Percentiles rank a stretch among this genome's conserved stretches.
Conservation (phyloP, 768 basidiomycete species). For the Termitomyces sp. region DNA sequence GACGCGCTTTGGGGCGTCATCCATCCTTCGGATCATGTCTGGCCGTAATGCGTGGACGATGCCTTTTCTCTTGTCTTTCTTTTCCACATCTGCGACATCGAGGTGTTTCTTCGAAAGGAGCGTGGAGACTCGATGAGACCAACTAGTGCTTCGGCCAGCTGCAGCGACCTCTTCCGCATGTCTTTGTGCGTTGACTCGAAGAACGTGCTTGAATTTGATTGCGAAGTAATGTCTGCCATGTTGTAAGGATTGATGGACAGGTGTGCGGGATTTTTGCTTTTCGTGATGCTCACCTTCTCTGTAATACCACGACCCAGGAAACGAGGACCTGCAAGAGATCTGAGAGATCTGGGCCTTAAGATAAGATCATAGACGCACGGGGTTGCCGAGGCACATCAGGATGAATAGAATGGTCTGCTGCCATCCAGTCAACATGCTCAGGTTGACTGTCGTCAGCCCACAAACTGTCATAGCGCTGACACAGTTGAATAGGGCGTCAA, state of each 20-base stretch:
- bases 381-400: slow-evolving; percentile 74
- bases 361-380: slow-evolving; percentile 41
- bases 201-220: slow-evolving; percentile 46
- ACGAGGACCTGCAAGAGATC: slow-evolving; percentile 51
- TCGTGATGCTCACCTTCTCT: slow-evolving; percentile 49
- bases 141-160: slow-evolving; percentile 10
- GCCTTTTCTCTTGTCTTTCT: slow-evolving; percentile 16
- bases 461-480: slow-evolving; percentile 76
- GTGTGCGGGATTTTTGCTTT: slow-evolving; percentile 4
- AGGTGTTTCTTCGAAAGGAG: slow-evolving; percentile 24
- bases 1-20: slow-evolving; percentile 60
- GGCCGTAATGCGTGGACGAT: slow-evolving; percentile 40
- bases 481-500: slow-evolving; percentile 75
- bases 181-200: slow-evolving; percentile 8
- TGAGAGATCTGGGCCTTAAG: neutral
- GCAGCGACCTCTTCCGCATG: slow-evolving; percentile 7
- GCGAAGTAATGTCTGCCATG: slow-evolving; percentile 59
- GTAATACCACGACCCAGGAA: slow-evolving; percentile 80
- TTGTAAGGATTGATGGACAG: slow-evolving; percentile 4
- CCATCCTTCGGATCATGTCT: slow-evolving; percentile 76
- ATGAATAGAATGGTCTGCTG: slow-evolving; percentile 69
- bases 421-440: slow-evolving; percentile 62
- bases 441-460: slow-evolving; percentile 65
- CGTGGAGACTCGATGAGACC: slow-evolving; percentile 23
- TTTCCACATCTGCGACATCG: slow-evolving; percentile 19